Evolutionary conservation across 176 grass and related monocot genomes (phyloP), one percentile per base, ranked within the genome.

Genomic region (Carex myosuroides): DNA sequence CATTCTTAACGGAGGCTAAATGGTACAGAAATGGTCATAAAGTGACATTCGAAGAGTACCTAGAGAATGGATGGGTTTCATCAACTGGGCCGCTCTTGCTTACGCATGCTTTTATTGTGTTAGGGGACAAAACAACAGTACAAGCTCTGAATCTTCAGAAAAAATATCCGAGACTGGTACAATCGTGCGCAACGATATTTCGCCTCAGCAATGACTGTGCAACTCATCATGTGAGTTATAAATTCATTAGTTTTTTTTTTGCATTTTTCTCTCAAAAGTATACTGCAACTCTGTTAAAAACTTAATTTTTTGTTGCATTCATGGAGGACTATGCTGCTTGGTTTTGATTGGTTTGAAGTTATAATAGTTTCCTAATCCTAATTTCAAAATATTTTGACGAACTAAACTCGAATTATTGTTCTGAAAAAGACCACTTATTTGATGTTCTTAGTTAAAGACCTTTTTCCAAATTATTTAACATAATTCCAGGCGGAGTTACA

Each of bases 201-300:
- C 83, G 88, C 0, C 91, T 92, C 59, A 87, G 79, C 70, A 87
- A 92, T 50, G 91, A 92, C 52, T 62, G 58, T 13, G 83, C 85
- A 6, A 83, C 88, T 37, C 75, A 87, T 53, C 41, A 63, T 17
- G 84, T 80, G 65, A 77, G 72, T 55, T 30, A 37, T 22, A 20
- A 20, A 71, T 71, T 32, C 8, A 50, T 32, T 33, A 68, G 3
- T 4, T 16, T 20, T 22, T 16, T 20, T 22, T 11, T 62, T 24
- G 20, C n/a, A 3, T 21, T 24, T 62, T 58, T 20, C 60, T 24
- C 60, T 2, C 54, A 14, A 57, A 57, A 57, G 1, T 16, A 57
- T 16, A 57, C 54, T 57, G 54, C 10, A 57, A 57, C 3, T 57
- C 54, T 17, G 4, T 57, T 57, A 17, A 57, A 57, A 57, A 57